Base-by-base conservation (phyloP, 2,329 filamentous ascomycete species). In the Pseudocercospora macadamiae region DNA sequence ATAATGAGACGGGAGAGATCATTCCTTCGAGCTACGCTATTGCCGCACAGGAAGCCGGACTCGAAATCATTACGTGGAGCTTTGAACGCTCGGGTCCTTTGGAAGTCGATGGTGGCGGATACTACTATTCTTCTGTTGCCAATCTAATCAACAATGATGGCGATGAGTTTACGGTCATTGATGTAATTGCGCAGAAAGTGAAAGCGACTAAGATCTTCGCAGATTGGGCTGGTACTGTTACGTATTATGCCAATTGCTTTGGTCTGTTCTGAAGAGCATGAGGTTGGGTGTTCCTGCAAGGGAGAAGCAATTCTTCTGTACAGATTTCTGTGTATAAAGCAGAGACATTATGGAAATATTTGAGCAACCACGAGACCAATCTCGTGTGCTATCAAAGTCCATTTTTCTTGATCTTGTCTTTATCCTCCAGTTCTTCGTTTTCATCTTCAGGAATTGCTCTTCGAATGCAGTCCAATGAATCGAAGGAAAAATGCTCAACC, bases 171-270 rank as follows among this genome's bases (percentile, higher is more conserved):
- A 82, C 79, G 23, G 77, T 89, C n/a, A 70, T 90, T 34, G 82
- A 90, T 65, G 85, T 88, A 1, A 74, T 91, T 59, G 82, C 79
- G 2, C 77, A 80, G 63, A 75, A 89, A 66, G 82, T 90, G 8
- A 82, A 83, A 0, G 83, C 88, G 12, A 73, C 76, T 26, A 86
- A 80, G 3, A 80, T 90, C 61, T 90, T 90, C 66, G 82, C 83
- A 3, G 88, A 90, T 71, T 90, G 88, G 88, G 82, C 83, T 14
- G 83, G 85, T 9, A 88, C 87, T 0, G 82, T 85, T 6, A 88
- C 86, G 0, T 90, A 87, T 64, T 90, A 89, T 73, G 88, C 87
- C 63, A 90, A 89, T 67, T 90, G 88, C 74, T 85, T 89, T 64
- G 82, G 76, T 1, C 51, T 65, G 61, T 26, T 59, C 37, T 64